Conservation (phyloP, 2,329 filamentous ascomycete genomes). For the Fusarium virguliforme region DNA sequence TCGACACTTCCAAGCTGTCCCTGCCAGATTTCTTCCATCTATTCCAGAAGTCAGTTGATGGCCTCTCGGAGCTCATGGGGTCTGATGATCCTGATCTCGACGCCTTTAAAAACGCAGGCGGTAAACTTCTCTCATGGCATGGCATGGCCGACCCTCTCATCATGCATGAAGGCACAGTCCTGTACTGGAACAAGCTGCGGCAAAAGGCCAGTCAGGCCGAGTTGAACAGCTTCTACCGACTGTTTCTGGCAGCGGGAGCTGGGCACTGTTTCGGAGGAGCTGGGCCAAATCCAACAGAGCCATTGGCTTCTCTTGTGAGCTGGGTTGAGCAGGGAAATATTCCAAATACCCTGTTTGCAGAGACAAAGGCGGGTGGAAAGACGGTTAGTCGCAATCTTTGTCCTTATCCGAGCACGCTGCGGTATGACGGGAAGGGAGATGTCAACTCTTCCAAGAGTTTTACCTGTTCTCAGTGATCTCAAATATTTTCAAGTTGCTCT, state of each 20-base stretch:
- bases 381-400: background rate
- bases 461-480: background rate
- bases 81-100: background rate
- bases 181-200: background rate
- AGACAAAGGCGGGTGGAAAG: background rate
- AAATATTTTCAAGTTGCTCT: background rate
- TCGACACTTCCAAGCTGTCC: background rate
- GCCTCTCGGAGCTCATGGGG: background rate
- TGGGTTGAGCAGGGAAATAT: slow-evolving; percentile 6
- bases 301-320: background rate
- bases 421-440: background rate
- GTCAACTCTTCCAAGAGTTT: background rate
- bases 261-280: background rate
- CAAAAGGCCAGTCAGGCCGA: background rate
- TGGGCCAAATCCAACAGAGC: background rate
- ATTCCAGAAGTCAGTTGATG: background rate
- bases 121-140: slow-evolving; percentile 7
- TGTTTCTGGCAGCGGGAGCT: background rate
- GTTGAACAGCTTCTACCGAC: background rate
- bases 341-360: background rate
- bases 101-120: background rate
- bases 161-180: background rate
- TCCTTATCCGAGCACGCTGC: background rate
- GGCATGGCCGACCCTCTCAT: slow-evolving; percentile 6
- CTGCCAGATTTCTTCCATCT: background rate